Evolutionary conservation across 2,329 filamentous ascomycete species (phyloP).

Genomic region (Neopestalotiopsis rosae): DNA sequence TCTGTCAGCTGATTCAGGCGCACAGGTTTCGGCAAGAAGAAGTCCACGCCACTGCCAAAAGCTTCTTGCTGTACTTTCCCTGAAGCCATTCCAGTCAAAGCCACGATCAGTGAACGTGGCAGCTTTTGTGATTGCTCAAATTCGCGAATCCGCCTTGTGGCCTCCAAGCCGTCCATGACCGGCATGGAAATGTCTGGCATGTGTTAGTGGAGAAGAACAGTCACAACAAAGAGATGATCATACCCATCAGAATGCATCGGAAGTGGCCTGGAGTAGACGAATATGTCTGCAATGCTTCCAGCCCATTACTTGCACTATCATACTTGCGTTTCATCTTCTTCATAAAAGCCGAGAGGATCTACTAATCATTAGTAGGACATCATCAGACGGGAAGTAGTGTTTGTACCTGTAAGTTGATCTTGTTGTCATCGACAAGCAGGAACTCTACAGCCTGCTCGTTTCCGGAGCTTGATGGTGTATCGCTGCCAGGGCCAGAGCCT

Average conservation of each 20-base stretch:
- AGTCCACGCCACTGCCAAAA: constrained; percentile 49
- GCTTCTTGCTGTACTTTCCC: constrained; percentile 50
- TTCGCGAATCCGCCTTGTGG: constrained; percentile 46
- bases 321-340: constrained; percentile 37
- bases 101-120: constrained; percentile 46
- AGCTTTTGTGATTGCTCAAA: constrained; percentile 44
- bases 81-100: constrained; percentile 50
- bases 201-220: neutral
- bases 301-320: constrained; percentile 42
- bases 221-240: neutral
- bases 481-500: neutral
- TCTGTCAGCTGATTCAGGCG: constrained; percentile 37
- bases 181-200: constrained; percentile 47
- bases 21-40: constrained; percentile 55
- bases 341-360: constrained; percentile 37
- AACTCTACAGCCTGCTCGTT: constrained; percentile 22
- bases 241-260: constrained; percentile 25
- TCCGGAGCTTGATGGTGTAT: neutral
- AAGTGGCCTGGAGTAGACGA: constrained; percentile 23
- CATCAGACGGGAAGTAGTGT: constrained; percentile 3
- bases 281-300: constrained; percentile 42
- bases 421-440: constrained; percentile 48
- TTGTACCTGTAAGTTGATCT: constrained; percentile 40
- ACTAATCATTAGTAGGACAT: neutral
- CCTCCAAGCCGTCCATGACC: constrained; percentile 47